Conservation (phyloP, 2,329 filamentous ascomycete genomes). For the Stagonosporopsis vannaccii region DNA sequence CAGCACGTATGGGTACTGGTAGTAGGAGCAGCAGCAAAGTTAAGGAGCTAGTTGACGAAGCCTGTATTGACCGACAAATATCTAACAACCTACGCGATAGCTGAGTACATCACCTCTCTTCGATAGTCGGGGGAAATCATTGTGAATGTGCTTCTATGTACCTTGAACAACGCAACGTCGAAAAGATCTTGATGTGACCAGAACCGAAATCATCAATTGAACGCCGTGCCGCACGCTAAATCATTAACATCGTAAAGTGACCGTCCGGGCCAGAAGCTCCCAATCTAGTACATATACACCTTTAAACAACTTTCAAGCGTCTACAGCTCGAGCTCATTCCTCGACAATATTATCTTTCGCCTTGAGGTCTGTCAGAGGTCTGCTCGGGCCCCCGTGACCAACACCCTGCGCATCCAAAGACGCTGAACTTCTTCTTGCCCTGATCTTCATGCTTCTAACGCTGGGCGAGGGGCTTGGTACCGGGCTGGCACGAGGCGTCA, state of each 20-base stretch:
- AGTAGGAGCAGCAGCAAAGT: neutral
- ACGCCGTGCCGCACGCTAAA: neutral
- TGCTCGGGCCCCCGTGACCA: conserved; percentile 1
- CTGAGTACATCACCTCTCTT: neutral
- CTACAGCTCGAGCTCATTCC: neutral
- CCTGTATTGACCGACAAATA: neutral
- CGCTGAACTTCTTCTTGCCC: conserved; percentile 25
- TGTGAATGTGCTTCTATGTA: neutral
- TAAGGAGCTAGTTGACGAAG: neutral
- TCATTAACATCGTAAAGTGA: neutral
- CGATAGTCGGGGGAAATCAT: neutral
- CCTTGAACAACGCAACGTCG: neutral
- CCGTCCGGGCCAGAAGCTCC: neutral
- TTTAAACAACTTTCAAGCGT: neutral
- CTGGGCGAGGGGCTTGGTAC: conserved; percentile 15
- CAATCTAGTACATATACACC: neutral
- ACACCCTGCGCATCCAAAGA: conserved; percentile 19
- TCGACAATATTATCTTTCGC: conserved; percentile 8
- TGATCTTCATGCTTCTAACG: conserved; percentile 30
- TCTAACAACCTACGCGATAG: neutral
- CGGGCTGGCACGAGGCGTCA: conserved; percentile 16
- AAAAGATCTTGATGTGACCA: neutral
- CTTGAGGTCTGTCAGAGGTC: conserved; percentile 6
- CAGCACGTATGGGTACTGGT: no score
- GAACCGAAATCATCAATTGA: neutral